A percentile compares a stretch with the other conserved stretches of the same genome.
Conservation (phyloP, 352 stramenopile species). For the Saprolegnia diclina region DNA sequence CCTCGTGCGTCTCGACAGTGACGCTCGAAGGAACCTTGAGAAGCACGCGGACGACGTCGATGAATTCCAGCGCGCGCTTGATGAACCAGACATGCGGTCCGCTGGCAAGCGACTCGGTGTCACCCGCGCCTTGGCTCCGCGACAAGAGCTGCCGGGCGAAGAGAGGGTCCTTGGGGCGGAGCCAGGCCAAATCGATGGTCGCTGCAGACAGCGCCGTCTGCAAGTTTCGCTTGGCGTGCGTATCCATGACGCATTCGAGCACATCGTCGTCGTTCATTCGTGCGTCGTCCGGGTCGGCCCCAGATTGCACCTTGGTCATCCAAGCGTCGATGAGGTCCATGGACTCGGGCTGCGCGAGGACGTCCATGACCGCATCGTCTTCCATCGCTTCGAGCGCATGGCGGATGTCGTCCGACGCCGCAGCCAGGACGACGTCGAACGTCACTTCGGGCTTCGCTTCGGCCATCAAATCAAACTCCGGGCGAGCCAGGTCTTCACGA, state of each 20-base stretch:
- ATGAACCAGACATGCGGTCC: slow-evolving; percentile 4
- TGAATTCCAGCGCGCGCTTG: neutral
- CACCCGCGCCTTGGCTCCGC: neutral
- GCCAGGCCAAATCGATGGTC: neutral
- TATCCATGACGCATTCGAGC: neutral
- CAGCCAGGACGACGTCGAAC: no score
- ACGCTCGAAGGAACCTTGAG: neutral
- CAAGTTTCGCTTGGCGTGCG: neutral
- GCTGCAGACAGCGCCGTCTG: neutral
- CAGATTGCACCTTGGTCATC: no score
- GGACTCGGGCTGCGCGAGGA: no score
- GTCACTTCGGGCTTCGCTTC: no score
- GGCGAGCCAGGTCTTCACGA: no score
- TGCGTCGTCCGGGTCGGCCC: no score
- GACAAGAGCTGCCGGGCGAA: slow-evolving; percentile 1
- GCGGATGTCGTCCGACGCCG: no score
- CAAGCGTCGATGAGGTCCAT: no score
- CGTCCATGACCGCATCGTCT: no score
- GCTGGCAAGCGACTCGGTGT: neutral
- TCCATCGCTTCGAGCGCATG: no score
- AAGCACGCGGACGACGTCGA: neutral
- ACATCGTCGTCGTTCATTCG: neutral
- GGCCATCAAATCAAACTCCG: no score
- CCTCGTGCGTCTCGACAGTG: neutral
- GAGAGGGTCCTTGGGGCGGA: neutral